Base-by-base conservation (phyloP, 2,329 filamentous ascomycete species). In the Aureobasidium musti region DNA sequence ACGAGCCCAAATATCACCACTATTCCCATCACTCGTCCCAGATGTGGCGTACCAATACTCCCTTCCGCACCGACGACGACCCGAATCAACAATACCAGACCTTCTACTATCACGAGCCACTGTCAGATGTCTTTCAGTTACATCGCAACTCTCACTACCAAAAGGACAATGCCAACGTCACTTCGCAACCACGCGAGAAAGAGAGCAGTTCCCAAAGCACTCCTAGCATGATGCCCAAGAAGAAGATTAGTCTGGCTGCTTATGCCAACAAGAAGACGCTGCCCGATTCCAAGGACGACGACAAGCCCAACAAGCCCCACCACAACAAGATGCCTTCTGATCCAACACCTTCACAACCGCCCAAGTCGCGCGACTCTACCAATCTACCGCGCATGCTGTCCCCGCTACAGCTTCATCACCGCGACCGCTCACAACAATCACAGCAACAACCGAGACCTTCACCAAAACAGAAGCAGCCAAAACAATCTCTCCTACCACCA, bases 161-260 rank as follows among this genome's bases (percentile, higher is more conserved):
- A 80, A 75, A 79, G 68, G 78, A 80, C 71, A 75, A 76, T 65
- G 76, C 74, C 30, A 76, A 79, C 17, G 41, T 47, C 41, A 35
- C 56, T 19, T 60, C 56, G 3, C 43, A 63, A 10, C 35, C 59
- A 35, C 45, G 49, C 11, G 53, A 52, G 28, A 43, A 35, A 8
- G 64, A 56, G 30, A 52, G 69, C 26, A 78, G 76, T 69, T 77
- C 77, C 30, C 75, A 76, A 66, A 78, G 75, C 69, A 81, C 79
- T 23, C 78, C 82, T 33, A 77, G 71, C 52, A 76, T 72, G 63
- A 75, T 71, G 14, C 79, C 80, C 28, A 87, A 85, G 77, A 88
- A 87, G 78, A 88, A 87, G 75, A 87, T 88, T 68, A 86, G 79
- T 65, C 75, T 88, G 63, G 84, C 81, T 49, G 85, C 84, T 45